These are phyloP conservation scores for Fusarium equiseti DNA, from an alignment of 2,329 filamentous ascomycete genomes.

Conservation along the genomic window DNA sequence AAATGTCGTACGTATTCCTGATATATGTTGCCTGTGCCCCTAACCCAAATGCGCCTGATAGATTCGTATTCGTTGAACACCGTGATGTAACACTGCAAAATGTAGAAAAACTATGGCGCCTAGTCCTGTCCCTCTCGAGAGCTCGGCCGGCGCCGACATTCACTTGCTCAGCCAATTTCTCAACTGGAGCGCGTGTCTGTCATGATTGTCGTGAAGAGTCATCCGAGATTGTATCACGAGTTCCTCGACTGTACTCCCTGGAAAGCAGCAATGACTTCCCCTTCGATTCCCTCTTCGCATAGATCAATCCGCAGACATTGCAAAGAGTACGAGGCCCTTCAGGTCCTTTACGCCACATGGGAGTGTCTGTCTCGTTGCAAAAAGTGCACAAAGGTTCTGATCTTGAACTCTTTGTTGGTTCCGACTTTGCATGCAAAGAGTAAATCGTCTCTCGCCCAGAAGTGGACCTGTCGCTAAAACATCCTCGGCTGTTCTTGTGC, in stretches of 20 bases:
- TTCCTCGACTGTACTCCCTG: neutral
- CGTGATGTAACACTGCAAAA: neutral
- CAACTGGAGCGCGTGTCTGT: neutral
- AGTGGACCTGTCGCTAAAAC: neutral
- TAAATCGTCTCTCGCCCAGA: neutral
- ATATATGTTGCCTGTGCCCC: neutral
- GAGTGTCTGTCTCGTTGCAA: conserved; percentile 11
- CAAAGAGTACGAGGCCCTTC: conserved; percentile 5
- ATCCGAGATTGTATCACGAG: neutral
- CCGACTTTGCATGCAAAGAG: neutral
- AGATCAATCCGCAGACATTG: conserved; percentile 26
- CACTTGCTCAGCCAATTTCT: neutral
- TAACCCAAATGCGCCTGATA: neutral
- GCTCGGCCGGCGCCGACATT: too few species aligned
- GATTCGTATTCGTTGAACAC: neutral
- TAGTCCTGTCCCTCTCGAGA: neutral
- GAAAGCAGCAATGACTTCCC: neutral
- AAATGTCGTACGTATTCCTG: neutral
- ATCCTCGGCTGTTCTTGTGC: neutral
- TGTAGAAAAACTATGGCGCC: neutral
- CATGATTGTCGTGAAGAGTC: neutral
- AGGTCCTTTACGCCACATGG: conserved; percentile 20
- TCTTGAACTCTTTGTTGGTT: neutral
- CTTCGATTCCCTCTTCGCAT: conserved; percentile 2
- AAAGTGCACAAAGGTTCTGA: neutral